phyloP scores from a whole-genome alignment of 257 asterid genomes.

The Przewalskia tangutica region DNA sequence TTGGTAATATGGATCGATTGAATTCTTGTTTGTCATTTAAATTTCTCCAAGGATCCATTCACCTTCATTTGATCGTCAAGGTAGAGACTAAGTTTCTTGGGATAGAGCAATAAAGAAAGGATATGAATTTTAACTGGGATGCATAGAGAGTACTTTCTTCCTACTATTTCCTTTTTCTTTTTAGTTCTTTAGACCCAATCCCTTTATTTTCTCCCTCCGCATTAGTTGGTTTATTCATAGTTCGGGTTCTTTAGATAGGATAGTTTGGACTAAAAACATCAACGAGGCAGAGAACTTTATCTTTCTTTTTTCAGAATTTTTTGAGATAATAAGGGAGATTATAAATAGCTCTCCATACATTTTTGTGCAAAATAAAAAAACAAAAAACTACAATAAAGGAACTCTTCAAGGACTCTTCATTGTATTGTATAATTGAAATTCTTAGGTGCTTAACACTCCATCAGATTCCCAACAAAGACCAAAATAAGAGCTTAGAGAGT shows the following conservation, averaged over 20 bases:
- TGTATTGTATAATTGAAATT: background rate
- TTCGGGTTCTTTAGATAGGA: background rate
- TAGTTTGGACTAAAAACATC: background rate
- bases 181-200: background rate
- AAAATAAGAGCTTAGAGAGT: background rate
- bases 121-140: background rate
- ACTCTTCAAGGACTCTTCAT: background rate
- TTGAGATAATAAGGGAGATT: background rate
- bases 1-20: background rate
- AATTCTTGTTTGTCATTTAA: background rate
- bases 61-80: background rate
- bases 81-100: background rate
- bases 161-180: background rate
- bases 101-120: background rate
- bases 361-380: background rate
- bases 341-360: background rate
- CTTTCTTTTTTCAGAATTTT: background rate
- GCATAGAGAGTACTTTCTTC: background rate
- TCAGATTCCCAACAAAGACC: background rate
- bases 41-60: background rate
- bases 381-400: background rate
- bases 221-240: background rate
- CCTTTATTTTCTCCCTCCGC: background rate
- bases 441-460: background rate
- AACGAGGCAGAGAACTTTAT: background rate